These are phyloP conservation scores for Kwoniella sp. DNA, from an alignment of 768 basidiomycete genomes.

Conservation along the genomic window DNA sequence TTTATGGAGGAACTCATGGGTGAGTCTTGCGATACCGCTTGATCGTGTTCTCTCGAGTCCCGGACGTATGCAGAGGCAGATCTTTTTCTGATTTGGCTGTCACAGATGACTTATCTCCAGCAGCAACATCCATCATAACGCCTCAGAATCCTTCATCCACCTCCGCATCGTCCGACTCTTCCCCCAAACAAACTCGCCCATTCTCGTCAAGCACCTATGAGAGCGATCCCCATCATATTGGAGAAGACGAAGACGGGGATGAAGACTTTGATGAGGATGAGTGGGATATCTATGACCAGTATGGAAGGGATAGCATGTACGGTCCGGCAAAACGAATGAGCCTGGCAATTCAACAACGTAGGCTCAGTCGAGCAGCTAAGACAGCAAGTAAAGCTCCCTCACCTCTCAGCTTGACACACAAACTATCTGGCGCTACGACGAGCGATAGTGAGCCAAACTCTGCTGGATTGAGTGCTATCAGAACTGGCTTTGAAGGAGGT, in stretches of 20 bases:
- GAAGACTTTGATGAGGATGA: conserved; percentile 24
- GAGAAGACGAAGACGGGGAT: background rate
- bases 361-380: conserved; percentile 20
- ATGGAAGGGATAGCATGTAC: conserved; percentile 50
- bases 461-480: conserved; percentile 1
- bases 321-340: conserved; percentile 19
- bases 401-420: background rate
- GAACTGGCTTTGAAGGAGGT: conserved; percentile 2
- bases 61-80: background rate
- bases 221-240: background rate
- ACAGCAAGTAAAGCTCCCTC: conserved; percentile 8
- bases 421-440: background rate
- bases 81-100: background rate
- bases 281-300: conserved; percentile 53
- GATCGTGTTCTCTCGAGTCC: no score
- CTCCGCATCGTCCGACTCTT: background rate
- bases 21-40: conserved; percentile 10
- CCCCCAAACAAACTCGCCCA: background rate
- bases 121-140: conserved; percentile 20
- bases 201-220: background rate
- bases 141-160: conserved; percentile 17
- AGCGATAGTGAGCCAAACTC: background rate
- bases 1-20: conserved; percentile 22
- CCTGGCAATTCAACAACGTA: conserved; percentile 20
- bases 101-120: conserved; percentile 25